Percentiles rank a stretch among this genome's conserved stretches.
Conservation (phyloP, 768 basidiomycete genomes). For the Macrolepiota dolichaula region DNA sequence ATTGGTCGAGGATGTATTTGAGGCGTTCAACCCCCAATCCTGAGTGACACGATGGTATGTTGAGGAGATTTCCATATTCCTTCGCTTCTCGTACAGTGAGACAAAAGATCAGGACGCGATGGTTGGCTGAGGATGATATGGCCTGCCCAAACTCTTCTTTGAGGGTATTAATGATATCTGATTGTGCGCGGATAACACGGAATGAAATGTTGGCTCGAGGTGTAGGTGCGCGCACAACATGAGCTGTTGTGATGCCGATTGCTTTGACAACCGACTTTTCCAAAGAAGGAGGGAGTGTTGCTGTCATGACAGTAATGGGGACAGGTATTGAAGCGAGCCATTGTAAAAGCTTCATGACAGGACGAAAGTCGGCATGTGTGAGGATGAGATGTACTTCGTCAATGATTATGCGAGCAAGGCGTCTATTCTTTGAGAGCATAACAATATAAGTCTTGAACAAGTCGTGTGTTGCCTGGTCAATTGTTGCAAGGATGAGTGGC, state of each 20-base stretch:
- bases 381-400: conserved; percentile 17
- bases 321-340: conserved; percentile 11
- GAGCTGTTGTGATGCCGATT: not conserved
- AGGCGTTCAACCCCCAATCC: not conserved
- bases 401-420: conserved; percentile 13
- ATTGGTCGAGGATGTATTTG: not conserved
- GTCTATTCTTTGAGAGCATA: too few relatives aligned
- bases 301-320: conserved; percentile 14
- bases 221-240: not conserved
- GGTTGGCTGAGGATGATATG: not conserved
- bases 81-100: not conserved
- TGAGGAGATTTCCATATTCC: not conserved
- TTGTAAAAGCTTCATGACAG: conserved; percentile 10
- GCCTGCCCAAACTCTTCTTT: not conserved
- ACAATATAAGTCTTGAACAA: conserved; percentile 22
- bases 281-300: conserved; percentile 13
- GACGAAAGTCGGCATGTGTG: conserved; percentile 11
- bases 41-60: not conserved
- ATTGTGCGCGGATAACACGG: not conserved
- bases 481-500: conserved; percentile 8
- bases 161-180: not conserved
- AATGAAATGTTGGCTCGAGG: not conserved
- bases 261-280: not conserved
- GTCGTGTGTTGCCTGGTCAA: conserved; percentile 2
- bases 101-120: not conserved